Evolutionary conservation across 2,329 filamentous ascomycete species (phyloP), one percentile per base, ranked within the genome.

Genomic region (Colletotrichum higginsianum): DNA sequence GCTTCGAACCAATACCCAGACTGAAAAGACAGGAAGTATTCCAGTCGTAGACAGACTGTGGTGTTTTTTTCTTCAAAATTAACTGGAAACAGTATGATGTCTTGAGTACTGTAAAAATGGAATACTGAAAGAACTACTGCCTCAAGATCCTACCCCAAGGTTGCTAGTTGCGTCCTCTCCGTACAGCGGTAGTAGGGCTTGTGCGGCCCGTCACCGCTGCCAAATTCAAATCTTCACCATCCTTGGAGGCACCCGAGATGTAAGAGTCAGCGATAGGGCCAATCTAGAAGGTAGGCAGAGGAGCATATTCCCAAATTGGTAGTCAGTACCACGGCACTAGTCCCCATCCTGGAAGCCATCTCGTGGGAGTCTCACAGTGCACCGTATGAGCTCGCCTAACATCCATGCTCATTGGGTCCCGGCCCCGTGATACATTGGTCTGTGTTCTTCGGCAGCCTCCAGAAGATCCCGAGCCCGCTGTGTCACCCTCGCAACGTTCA

Each of bases 321-420:
- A 13, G 40, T 13, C n/a, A 49, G 68, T 63, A n/a, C 38, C 12
- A 68, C 65, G 21, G 23, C 68, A 40, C 68, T 38, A 68, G 21
- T 7, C 58, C 30, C 47, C 12, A 62, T 40, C 46, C 8, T 49
- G 46, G 65, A 52, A 52, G 60, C 8, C 4, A 21, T 52, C 26
- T 60, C 65, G 44, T 35, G 5, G 15, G 40, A 58, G 67, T 73
- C 58, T 60, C 40, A 73, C 73, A 55, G 57, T 46, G 44, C 26
- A 13, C 55, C 66, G 71, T 74, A 63, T 46, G n/a, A 60, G 18
- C 61, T 74, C 73, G 73, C 73, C 49, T 74, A 74, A 23, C 13
- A 38, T 49, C 64, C 7, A 60, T 62, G 63, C 30, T 16, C 67
- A 74, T 74, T 74, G 73, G 73, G 21, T 49, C 38, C 26, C 63